phyloP scores from a whole-genome alignment of 805 yeast genomes.

The Barnettozyma wickerhamii region DNA sequence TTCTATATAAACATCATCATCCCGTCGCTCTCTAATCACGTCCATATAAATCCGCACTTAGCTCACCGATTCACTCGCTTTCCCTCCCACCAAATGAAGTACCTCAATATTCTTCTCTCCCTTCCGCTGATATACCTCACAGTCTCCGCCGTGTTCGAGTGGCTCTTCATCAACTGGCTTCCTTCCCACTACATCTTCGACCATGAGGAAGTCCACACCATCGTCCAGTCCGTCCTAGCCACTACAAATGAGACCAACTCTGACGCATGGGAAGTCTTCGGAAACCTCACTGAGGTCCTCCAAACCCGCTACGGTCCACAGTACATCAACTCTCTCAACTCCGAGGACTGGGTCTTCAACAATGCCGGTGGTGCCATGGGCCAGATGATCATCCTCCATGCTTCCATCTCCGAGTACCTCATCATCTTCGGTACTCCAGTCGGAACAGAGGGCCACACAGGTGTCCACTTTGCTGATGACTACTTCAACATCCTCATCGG shows the following conservation, averaged over 20 bases:
- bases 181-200: constrained; percentile 74
- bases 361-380: constrained; percentile 99
- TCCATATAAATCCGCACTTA: no score
- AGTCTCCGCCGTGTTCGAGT: constrained; percentile 33
- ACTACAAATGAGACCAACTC: constrained; percentile 43
- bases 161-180: constrained; percentile 55
- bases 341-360: constrained; percentile 91
- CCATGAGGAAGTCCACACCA: constrained; percentile 48
- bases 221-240: constrained; percentile 52
- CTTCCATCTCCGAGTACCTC: constrained; percentile 88
- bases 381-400: constrained; percentile 90
- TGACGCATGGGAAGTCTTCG: constrained; percentile 58
- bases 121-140: constrained; percentile 24
- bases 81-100: constrained; percentile 4
- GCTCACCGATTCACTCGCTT: no score
- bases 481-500: constrained; percentile 90
- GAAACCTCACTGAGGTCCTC: constrained; percentile 55
- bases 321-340: constrained; percentile 62
- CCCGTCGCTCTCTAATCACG: no score
- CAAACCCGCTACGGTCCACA: constrained; percentile 67
- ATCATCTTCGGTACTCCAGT: constrained; percentile 90
- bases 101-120: not conserved
- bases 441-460: constrained; percentile 96
- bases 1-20: no score
- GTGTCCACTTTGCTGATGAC: constrained; percentile 96